Base-by-base conservation (phyloP, 805 yeast species). In the Candida hungchunana region DNA sequence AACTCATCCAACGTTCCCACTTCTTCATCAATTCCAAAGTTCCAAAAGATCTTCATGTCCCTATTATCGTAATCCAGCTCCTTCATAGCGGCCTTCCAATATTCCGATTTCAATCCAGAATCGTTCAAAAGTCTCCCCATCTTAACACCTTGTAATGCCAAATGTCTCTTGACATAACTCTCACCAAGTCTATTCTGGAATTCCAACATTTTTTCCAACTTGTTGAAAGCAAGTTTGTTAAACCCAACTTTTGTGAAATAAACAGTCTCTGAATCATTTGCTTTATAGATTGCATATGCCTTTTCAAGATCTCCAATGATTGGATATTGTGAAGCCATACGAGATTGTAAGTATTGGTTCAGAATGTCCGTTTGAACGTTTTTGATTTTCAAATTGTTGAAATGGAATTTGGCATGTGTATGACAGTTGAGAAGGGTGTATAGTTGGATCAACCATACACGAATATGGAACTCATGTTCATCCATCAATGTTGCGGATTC, bases 311-410 rank as follows among this genome's bases (percentile, higher is more conserved):
- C 60, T 2, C 56, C 50, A 12, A 65, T 59, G 2, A 63, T 48
- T 0, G 85, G 84, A 25, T 52, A 56, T 1, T 67, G 43, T 0
- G 75, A 52, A 1, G 78, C 63, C 18, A 67, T 46, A 32, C 85
- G 66, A 0, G 77, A 64, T 8, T 67, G 58, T 8, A 79, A 48
- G 43, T 71, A 67, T 43, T 76, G 73, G 10, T 79, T 72, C 31
- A 83, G 56, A 0, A 85, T 73, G 50, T 89, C 96, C 33, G 70
- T 65, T 58, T 90, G 97, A 7, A 88, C 59, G 61, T 80, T 78
- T 51, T 82, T 85, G 47, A 87, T 73, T 24, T 77, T 74, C 34
- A 89, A 58, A 1, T 64, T 51, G 12, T 68, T 57, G 55, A 72
- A 87, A 30, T 77, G 73, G 7, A 56, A 53, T 22, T 57, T 47